These are phyloP conservation scores for Phytophthora podocarpi DNA, from an alignment of 352 stramenopile species.

Conservation along the genomic window DNA sequence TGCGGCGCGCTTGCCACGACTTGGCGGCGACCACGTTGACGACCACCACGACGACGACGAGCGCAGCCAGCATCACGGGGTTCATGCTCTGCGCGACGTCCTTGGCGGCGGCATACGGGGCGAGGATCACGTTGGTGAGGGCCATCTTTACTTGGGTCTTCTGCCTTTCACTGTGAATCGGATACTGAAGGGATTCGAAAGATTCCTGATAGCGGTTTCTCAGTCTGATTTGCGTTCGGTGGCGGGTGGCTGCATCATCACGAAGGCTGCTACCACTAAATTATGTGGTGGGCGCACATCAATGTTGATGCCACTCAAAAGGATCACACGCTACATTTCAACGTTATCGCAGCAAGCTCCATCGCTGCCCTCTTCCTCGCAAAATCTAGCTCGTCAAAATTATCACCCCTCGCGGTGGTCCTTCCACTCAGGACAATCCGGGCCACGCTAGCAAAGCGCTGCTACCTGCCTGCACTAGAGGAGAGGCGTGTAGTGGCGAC, in stretches of 20 bases:
- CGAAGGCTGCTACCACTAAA: constrained; percentile 1
- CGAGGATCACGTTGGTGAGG: constrained; percentile 34
- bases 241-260: neutral
- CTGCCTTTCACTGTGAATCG: constrained; percentile 1
- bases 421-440: too few species aligned
- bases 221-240: constrained; percentile 26
- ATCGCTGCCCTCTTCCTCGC: too few species aligned
- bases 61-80: constrained; percentile 36
- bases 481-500: constrained; percentile 61
- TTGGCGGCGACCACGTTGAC: constrained; percentile 44
- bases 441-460: neutral
- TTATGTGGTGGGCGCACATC: neutral
- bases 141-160: constrained; percentile 24
- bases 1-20: constrained; percentile 42
- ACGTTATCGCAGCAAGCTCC: too few species aligned
- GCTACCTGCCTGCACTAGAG: constrained; percentile 27
- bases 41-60: constrained; percentile 37
- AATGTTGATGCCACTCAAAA: neutral
- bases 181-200: too few species aligned
- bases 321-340: neutral
- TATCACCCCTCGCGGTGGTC: too few species aligned
- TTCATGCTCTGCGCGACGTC: constrained; percentile 36
- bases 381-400: constrained; percentile 11
- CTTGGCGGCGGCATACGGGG: constrained; percentile 28
- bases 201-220: too few species aligned